Percentiles rank a stretch among this genome's conserved stretches.
These are phyloP conservation scores for Penicillium fimorum DNA, from an alignment of 495 filamentous ascomycete genomes.

Conservation along the genomic window DNA sequence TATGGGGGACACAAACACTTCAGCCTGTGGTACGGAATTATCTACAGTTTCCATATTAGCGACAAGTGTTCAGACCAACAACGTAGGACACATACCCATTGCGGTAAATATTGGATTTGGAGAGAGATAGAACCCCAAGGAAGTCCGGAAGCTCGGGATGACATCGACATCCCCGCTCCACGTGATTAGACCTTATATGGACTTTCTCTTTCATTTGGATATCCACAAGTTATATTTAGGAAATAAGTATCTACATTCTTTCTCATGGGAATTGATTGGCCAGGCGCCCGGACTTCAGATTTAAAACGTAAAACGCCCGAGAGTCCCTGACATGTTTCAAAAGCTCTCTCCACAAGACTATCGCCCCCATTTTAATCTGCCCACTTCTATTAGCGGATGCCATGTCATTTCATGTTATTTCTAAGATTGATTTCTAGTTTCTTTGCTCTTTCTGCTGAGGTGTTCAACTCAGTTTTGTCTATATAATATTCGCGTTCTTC, in stretches of 20 bases:
- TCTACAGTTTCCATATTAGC: slow-evolving; percentile 14
- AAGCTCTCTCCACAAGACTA: slow-evolving; percentile 16
- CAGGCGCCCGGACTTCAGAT: background rate
- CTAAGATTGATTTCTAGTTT: background rate
- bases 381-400: slow-evolving; percentile 13
- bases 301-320: slow-evolving; percentile 8
- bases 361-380: slow-evolving; percentile 27
- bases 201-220: slow-evolving; percentile 4
- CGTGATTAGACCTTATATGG: slow-evolving; percentile 6
- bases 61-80: background rate
- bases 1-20: slow-evolving; percentile 22
- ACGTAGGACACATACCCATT: slow-evolving; percentile 5
- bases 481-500: background rate
- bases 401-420: slow-evolving; percentile 13
- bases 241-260: background rate
- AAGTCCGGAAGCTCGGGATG: slow-evolving; percentile 9
- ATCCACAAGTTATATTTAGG: background rate
- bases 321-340: slow-evolving; percentile 14
- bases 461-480: background rate
- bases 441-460: background rate
- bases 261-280: slow-evolving; percentile 4
- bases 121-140: background rate
- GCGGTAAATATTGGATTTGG: background rate
- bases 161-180: slow-evolving; percentile 3
- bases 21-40: slow-evolving; percentile 20